phyloP scores from a whole-genome alignment of 1,139 yeast species.

The Debaryomyces coudertii region DNA sequence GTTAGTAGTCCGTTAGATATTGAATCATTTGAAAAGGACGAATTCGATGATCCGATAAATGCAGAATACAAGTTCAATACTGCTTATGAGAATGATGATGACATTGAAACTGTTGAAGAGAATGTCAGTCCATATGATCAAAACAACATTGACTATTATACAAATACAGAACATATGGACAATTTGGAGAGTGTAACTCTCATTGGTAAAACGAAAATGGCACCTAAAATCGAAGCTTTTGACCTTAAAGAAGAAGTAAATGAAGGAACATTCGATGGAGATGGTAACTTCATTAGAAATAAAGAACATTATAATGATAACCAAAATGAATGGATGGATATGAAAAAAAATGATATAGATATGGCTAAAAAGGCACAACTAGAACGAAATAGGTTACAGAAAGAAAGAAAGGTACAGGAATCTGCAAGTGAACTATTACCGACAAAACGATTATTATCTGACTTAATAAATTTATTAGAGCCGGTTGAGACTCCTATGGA shows the following conservation, averaged over 20 bases:
- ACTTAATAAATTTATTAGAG: slow-evolving; percentile 48
- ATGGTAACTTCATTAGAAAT: slow-evolving; percentile 60
- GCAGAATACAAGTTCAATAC: slow-evolving; percentile 1
- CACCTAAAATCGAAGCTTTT: slow-evolving; percentile 59
- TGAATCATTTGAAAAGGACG: slow-evolving; percentile 5
- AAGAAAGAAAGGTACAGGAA: slow-evolving; percentile 13
- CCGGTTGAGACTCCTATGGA: slow-evolving; percentile 71
- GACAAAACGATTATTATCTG: slow-evolving; percentile 31
- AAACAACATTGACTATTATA: slow-evolving; percentile 19
- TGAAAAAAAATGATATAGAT: slow-evolving; percentile 49
- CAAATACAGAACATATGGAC: slow-evolving; percentile 18
- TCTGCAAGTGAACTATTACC: slow-evolving; percentile 15
- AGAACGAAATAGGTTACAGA: slow-evolving; percentile 22
- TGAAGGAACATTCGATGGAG: slow-evolving; percentile 64
- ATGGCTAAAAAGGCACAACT: slow-evolving; percentile 50
- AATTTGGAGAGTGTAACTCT: background rate
- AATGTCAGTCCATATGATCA: slow-evolving; percentile 11
- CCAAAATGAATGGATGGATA: slow-evolving; percentile 53
- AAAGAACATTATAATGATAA: slow-evolving; percentile 35
- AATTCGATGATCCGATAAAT: slow-evolving; percentile 5
- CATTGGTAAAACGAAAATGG: slow-evolving; percentile 10
- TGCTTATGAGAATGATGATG: slow-evolving; percentile 1
- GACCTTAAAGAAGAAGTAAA: slow-evolving; percentile 58
- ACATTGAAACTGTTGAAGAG: slow-evolving; percentile 10
- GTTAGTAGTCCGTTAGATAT: background rate